Base-by-base conservation (phyloP, 2,329 filamentous ascomycete species). In the Scedosporium minutisporum region DNA sequence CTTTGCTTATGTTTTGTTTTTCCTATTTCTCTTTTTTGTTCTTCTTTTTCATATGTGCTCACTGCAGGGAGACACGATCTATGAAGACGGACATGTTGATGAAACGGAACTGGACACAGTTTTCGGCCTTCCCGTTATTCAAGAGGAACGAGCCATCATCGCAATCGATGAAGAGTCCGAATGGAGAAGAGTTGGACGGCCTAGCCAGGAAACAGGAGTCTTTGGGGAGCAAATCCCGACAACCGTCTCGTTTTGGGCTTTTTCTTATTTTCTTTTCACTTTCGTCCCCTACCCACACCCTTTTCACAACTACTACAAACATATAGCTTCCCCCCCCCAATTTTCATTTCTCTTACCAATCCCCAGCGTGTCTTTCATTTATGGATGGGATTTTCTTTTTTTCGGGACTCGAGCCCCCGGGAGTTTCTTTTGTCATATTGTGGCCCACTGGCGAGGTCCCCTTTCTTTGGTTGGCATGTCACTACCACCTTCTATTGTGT, bases 181-280 rank as follows among this genome's bases (percentile, higher is more conserved):
- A 38, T 38, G 33, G 33, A 38, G 33, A 38, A 38, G 33, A 38
- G 33, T 68, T 53, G 48, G 53, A 27, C 16, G 23, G 53, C 53
- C 21, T 71, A 27, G 73, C 74, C 46, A 69, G 44, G 44, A 46
- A 60, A 48, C 41, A 21, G 21, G 21, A 14, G 53, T 57, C 14
- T 23, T 57, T n/a, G 23, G 53, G 27, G 21, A 16, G 53, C 14
- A 57, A 21, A 16, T 16, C 53, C 23, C 53, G 18, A 41, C n/a
- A 10, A 9, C 23, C 55, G 21, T 58, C 55, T 58, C 55, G 9
- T 14, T 29, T 10, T 14, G 25, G 14, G n/a, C 25, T 27, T 33
- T 29, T 16, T 33, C 12, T n/a, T n/a, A 27, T 38, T 38, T 38
- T 4, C 29, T 38, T 5, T 38, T 23, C 29, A 23, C 57, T 41